phyloP scores from a whole-genome alignment of 352 stramenopile genomes.

The Plasmopara muralis region DNA sequence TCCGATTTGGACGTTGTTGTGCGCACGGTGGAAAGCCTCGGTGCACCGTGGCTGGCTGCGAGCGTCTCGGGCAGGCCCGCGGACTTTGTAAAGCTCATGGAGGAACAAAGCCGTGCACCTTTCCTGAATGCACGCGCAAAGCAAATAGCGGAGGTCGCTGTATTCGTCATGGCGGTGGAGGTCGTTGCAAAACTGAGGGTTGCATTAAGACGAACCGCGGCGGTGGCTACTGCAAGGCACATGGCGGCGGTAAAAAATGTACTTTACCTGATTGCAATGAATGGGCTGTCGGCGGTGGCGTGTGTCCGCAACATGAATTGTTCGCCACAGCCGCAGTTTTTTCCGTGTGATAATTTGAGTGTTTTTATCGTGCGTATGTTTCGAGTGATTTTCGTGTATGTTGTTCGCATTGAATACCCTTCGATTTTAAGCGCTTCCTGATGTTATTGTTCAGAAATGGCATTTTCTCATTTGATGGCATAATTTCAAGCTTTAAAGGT shows the following conservation, averaged over 20 bases:
- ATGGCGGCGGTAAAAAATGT: conserved; percentile 79
- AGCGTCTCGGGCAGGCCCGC: conserved; percentile 52
- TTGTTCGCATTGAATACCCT: too few species aligned
- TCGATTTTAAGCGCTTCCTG: too few species aligned
- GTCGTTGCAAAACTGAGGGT: conserved; percentile 52
- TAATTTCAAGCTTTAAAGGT: conserved; percentile 42
- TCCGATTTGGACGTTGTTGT: conserved; percentile 66
- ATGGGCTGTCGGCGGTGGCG: conserved; percentile 63
- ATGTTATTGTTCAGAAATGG: conserved; percentile 13
- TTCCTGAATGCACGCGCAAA: conserved; percentile 51
- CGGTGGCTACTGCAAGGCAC: conserved; percentile 69
- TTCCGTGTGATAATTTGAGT: conserved; percentile 34
- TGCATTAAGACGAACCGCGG: conserved; percentile 75
- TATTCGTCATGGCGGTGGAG: conserved; percentile 73
- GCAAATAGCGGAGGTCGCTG: conserved; percentile 75
- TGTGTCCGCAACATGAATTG: conserved; percentile 56
- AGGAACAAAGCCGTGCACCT: conserved; percentile 57
- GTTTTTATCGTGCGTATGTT: conserved; percentile 21
- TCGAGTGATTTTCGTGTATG: conserved; percentile 12
- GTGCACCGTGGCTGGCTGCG: conserved; percentile 58
- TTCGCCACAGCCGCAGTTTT: conserved; percentile 33
- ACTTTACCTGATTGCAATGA: conserved; percentile 46
- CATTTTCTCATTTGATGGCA: conserved; percentile 7
- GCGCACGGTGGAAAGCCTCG: conserved; percentile 67
- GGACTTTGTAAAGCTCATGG: conserved; percentile 79